Evolutionary conservation across 2,329 filamentous ascomycete species (phyloP), one percentile per base, ranked within the genome.

Genomic region (Ceratocystis smalleyi): DNA sequence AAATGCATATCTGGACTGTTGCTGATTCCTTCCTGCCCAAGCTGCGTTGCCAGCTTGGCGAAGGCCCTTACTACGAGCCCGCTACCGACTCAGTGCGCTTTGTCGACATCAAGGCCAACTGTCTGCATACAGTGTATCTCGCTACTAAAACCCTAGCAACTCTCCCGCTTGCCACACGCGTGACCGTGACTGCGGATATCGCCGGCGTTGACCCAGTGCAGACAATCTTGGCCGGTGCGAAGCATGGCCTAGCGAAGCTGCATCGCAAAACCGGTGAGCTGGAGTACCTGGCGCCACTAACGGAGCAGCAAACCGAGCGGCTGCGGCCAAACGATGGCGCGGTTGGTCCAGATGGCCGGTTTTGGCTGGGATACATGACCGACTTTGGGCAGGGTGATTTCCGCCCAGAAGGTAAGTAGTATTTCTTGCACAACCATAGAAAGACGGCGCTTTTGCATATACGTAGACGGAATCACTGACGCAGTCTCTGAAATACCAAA

Each of bases 311-410:
- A 43, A 81, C 78, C 68, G 75, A 80, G 72, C 75, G 84, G 24
- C 78, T 88, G 72, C 77, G 83, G 65, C 80, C 87, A 73, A 96
- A 96, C 71, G 91, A 96, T 71, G 91, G 91, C 59, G 87, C 84
- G 4, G 84, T 89, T 62, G 91, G 96, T 71, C 85, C 84, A 30
- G 80, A 85, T 67, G 91, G 91, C 40, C 79, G 89, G 43, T 94
- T 92, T 75, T 95, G 89, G 87, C 79, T 91, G 5, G 89, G 90
- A 6, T 83, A 83, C 67, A 95, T 96, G 88, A 94, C 89, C 68
- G 89, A 95, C 71, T 82, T 83, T 69, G 74, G 74, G 17, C 69
- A 76, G 22, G 80, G 81, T 43, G 73, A 74, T 2, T 86, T 89
- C 64, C 77, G 84, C 70, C 77, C 83, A 57, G 81, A 86, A 73